Conservation (phyloP, 345 rosid species). For the Populus pruinosa region DNA sequence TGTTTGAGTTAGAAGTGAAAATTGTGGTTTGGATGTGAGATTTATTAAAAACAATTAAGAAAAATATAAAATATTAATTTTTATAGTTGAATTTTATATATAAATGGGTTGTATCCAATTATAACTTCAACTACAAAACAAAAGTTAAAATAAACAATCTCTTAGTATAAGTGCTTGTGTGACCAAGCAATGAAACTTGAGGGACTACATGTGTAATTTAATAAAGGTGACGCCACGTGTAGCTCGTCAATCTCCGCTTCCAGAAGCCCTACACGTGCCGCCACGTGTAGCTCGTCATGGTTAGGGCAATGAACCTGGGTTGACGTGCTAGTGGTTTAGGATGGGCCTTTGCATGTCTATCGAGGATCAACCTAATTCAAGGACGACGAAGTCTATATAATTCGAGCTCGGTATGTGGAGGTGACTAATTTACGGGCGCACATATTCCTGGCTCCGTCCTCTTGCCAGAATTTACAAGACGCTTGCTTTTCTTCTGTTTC, state of each 20-base stretch:
- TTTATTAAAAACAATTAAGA: too few species aligned
- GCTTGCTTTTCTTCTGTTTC: too few species aligned
- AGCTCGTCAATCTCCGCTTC: not conserved
- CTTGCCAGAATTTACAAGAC: too few species aligned
- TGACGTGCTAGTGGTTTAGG: constrained; percentile 14
- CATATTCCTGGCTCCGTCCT: too few species aligned
- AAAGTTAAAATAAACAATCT: too few species aligned
- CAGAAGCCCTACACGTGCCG: constrained; percentile 37
- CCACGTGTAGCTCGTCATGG: constrained; percentile 33
- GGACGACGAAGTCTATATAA: not conserved
- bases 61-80: too few species aligned
- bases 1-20: too few species aligned
- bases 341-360: constrained; percentile 10
- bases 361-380: not conserved
- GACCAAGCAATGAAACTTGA: not conserved
- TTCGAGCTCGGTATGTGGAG: not conserved
- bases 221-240: constrained; percentile 47
- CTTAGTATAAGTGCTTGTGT: not conserved
- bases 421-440: too few species aligned
- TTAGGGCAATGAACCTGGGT: constrained; percentile 20
- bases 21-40: too few species aligned
- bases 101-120: too few species aligned
- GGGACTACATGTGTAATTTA: not conserved
- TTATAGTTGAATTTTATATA: too few species aligned
- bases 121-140: too few species aligned